Conservation (phyloP, 108 stramenopile species). For the Fragilariopsis cylindrus region DNA sequence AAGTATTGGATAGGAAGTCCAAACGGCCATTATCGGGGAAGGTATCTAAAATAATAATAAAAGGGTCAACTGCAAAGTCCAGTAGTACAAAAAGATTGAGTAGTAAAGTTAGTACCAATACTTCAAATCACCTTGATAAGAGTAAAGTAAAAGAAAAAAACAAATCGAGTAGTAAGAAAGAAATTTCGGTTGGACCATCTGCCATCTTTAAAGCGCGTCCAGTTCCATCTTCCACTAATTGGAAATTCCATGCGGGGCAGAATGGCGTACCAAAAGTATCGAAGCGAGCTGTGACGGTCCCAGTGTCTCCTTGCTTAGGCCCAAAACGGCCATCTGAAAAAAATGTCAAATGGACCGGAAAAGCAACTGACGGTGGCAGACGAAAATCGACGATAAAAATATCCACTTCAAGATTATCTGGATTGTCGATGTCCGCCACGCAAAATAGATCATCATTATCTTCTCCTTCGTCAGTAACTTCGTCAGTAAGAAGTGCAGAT, state of each 20-base stretch:
- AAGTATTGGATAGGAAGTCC: not conserved
- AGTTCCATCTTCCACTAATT: slow-evolving; percentile 33
- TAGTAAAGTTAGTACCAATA: not conserved
- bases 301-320: slow-evolving; percentile 47
- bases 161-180: not conserved
- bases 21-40: not conserved
- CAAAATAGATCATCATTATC: not conserved
- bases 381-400: not conserved
- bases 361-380: not conserved
- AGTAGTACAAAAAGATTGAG: not conserved
- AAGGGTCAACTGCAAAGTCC: not conserved
- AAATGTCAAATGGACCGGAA: not conserved
- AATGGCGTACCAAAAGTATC: slow-evolving; percentile 49
- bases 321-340: slow-evolving; percentile 16
- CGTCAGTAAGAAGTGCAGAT: not conserved
- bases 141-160: not conserved
- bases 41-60: not conserved
- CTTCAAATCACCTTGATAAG: not conserved
- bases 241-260: slow-evolving; percentile 33
- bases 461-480: not conserved
- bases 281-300: slow-evolving; percentile 51
- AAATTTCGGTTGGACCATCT: not conserved
- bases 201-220: slow-evolving; percentile 39
- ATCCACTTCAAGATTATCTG: not conserved
- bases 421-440: too few relatives aligned